Evolutionary conservation across 345 rosid species (phyloP), one percentile per base, ranked within the genome.

Genomic region (Alliaria petiolata): DNA sequence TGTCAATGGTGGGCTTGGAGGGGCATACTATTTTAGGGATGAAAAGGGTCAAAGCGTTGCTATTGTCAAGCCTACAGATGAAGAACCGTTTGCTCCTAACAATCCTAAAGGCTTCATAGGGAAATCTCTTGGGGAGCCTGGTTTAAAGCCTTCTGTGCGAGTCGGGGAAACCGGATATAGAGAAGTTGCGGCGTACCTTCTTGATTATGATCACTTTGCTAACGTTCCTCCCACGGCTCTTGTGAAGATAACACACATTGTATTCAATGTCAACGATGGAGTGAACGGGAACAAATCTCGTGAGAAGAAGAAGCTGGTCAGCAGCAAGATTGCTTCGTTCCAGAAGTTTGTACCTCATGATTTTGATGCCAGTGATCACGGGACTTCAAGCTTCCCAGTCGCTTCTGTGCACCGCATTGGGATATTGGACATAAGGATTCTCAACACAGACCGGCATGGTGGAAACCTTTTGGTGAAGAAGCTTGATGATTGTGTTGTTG

Each of bases 71-170:
- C 92, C 90, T 53, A 85, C 90, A 6, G 91, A 89, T 67, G 95
- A 89, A 72, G 95, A 89, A 47, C 92, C 95, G 42, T 87, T 87
- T 83, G 96, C 96, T 10, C 96, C 96, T 43, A 85, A 89, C 76
- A 89, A 89, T 67, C 96, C 96, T 5, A 89, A 89, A 78, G 96
- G 92, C 26, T 89, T 89, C 64, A 70, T 81, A 15, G 96, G 96
- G 49, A 87, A 78, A 74, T 68, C 89, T 26, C 90, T 89, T 60
- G 90, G 96, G 66, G 89, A 83, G 60, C 96, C 87, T 16, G 92
- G 96, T 65, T 49, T 84, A 57, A 87, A 89, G 77, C 87, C 81
- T 42, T 85, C 87, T 10, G 89, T 89, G 11, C 78, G 92, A 51
- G 96, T 89, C 56, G 95, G 95, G 34, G 96, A 87, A 77, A 84